A percentile compares a stretch with the other conserved stretches of the same genome.
phyloP scores from a whole-genome alignment of 2,329 filamentous ascomycete species.

The Biscogniauxia marginata region DNA sequence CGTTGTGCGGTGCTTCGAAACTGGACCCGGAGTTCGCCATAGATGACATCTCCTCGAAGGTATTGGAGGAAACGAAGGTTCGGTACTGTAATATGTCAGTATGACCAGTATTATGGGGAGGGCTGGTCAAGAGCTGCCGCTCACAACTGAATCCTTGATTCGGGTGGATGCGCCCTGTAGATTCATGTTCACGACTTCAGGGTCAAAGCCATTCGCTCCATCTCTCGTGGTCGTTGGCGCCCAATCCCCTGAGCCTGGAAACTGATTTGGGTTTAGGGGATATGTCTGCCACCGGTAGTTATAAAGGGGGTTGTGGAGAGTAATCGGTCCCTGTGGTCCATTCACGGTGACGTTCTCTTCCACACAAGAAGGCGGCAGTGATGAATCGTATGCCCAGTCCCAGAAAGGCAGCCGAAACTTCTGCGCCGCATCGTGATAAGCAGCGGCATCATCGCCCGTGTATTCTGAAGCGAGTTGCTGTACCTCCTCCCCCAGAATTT shows the following conservation, averaged over 20 bases:
- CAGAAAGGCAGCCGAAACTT: conserved; percentile 50
- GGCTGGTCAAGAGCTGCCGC: conserved; percentile 14
- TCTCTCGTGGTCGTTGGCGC: conserved; percentile 38
- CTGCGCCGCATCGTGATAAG: conserved; percentile 46
- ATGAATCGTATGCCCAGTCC: conserved; percentile 49
- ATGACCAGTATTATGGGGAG: neutral
- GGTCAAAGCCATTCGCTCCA: conserved; percentile 37
- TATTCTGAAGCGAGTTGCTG: conserved; percentile 47
- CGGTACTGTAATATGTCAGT: conserved; percentile 13
- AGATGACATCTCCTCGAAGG: conserved; percentile 42
- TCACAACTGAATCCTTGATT: conserved; percentile 43
- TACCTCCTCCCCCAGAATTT: conserved; percentile 49
- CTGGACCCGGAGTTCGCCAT: conserved; percentile 37
- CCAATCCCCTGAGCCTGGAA: conserved; percentile 34
- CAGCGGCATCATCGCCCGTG: conserved; percentile 29
- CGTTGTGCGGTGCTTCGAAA: conserved; percentile 45
- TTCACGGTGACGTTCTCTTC: conserved; percentile 38
- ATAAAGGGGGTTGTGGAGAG: conserved; percentile 51
- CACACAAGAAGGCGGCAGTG: conserved; percentile 43
- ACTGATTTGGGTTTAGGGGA: conserved; percentile 35
- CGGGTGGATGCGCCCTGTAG: conserved; percentile 27
- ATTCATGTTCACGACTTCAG: conserved; percentile 37
- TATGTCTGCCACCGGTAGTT: conserved; percentile 48
- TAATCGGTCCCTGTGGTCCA: conserved; percentile 39
- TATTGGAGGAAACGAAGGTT: conserved; percentile 38